These are phyloP conservation scores for Potentilla sterilis DNA, from an alignment of 306 rosid genomes.

Conservation along the genomic window DNA sequence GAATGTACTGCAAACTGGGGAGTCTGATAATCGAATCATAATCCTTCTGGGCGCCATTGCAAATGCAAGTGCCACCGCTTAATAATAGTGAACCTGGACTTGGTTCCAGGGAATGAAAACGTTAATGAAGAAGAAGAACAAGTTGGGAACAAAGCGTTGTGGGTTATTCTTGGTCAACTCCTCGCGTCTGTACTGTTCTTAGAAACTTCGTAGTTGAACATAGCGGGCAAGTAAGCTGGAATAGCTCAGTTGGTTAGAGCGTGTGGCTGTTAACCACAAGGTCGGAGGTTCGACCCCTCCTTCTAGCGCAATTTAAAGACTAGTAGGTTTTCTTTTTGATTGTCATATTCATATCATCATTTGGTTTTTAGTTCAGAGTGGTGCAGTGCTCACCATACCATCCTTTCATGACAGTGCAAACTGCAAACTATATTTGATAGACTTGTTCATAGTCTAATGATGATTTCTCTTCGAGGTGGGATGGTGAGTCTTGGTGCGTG, in stretches of 20 bases:
- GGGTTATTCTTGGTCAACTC: too few species aligned
- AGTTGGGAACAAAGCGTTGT: neutral
- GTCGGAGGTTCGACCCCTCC: constrained; percentile 16
- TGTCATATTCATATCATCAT: too few species aligned
- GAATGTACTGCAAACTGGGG: constrained; percentile 5
- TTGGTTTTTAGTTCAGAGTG: too few species aligned
- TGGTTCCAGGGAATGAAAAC: neutral
- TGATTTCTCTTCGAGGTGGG: too few species aligned
- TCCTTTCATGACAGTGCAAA: too few species aligned
- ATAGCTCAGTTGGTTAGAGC: constrained; percentile 18
- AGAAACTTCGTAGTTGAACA: too few species aligned
- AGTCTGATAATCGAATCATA: constrained; percentile 13
- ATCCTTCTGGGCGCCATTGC: neutral
- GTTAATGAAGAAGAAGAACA: neutral
- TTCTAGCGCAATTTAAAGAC: neutral
- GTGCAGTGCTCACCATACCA: too few species aligned
- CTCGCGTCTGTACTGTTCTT: too few species aligned
- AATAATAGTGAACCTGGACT: neutral
- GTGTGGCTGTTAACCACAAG: constrained; percentile 20
- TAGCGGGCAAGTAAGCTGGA: neutral
- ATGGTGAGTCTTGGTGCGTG: too few species aligned
- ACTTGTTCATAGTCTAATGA: too few species aligned
- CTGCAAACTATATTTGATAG: too few species aligned
- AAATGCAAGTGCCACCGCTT: constrained; percentile 12
- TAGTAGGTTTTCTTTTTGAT: too few species aligned